Percentiles rank a stretch among this genome's conserved stretches.
Conservation (phyloP, 2,329 filamentous ascomycete genomes). For the Ambrosiella cleistominuta region DNA sequence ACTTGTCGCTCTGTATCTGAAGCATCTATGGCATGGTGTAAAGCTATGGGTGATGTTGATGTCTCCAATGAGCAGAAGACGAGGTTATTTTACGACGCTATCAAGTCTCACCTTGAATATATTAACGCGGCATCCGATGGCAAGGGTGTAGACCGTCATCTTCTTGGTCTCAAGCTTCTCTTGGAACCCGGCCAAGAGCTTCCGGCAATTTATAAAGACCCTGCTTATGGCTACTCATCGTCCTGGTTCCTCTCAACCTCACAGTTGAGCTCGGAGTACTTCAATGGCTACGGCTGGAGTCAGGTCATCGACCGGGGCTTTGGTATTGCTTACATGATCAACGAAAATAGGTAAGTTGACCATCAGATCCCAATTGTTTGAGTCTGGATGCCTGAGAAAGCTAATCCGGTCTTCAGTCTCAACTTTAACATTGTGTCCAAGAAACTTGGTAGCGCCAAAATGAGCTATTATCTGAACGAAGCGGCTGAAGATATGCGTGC, state of each 20-base stretch:
- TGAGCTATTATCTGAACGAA: conserved; percentile 93
- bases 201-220: conserved; percentile 72
- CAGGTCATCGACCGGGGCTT: conserved; percentile 94
- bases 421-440: conserved; percentile 98
- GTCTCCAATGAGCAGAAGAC: conserved; percentile 47
- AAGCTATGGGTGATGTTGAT: conserved; percentile 58
- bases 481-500: conserved; percentile 81
- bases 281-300: conserved; percentile 98
- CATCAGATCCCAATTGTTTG: background rate
- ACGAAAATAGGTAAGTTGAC: conserved; percentile 54
- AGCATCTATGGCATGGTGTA: conserved; percentile 79
- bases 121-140: conserved; percentile 79
- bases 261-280: conserved; percentile 89
- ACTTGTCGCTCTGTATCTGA: conserved; percentile 87
- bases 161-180: conserved; percentile 93
- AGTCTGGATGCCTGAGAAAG: background rate
- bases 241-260: conserved; percentile 82
- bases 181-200: conserved; percentile 63
- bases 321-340: conserved; percentile 99
- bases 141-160: conserved; percentile 83
- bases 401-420: conserved; percentile 35
- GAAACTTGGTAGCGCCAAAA: conserved; percentile 70
- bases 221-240: conserved; percentile 63
- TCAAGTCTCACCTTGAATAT: conserved; percentile 74
- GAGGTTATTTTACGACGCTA: conserved; percentile 63